These are phyloP conservation scores for Acer negundo DNA, from an alignment of 345 rosid genomes.

Conservation along the genomic window DNA sequence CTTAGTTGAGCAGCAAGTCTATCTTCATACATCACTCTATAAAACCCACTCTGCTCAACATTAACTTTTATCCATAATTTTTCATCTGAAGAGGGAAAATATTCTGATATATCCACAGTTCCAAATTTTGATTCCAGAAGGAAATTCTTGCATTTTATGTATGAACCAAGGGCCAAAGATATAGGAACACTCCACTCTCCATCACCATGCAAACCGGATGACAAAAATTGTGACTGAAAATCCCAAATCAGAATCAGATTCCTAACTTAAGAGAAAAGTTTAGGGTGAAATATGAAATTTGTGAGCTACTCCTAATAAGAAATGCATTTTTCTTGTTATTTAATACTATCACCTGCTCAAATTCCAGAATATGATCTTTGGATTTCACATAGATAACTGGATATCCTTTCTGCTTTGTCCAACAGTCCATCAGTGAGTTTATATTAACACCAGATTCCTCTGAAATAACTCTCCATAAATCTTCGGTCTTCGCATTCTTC, in stretches of 20 bases:
- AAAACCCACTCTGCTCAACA: conserved; percentile 47
- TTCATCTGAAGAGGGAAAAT: conserved; percentile 23
- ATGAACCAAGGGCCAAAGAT: conserved; percentile 35
- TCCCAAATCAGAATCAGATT: background rate
- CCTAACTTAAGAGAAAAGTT: background rate
- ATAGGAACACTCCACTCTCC: conserved; percentile 42
- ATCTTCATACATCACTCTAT: conserved; percentile 40
- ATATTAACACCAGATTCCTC: conserved; percentile 37
- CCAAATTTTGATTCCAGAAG: conserved; percentile 34
- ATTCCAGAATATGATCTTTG: conserved; percentile 29
- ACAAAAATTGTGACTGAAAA: conserved; percentile 36
- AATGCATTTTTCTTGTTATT: background rate
- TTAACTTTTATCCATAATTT: conserved; percentile 42
- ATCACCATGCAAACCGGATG: conserved; percentile 31
- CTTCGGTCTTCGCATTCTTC: background rate
- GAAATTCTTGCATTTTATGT: conserved; percentile 30
- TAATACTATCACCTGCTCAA: conserved; percentile 38
- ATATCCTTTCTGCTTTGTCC: conserved; percentile 51
- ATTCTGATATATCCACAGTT: conserved; percentile 32
- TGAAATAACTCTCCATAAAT: conserved; percentile 35
- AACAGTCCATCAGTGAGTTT: conserved; percentile 35
- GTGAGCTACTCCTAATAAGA: no score
- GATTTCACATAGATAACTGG: conserved; percentile 38
- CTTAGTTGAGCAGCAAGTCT: conserved; percentile 35
- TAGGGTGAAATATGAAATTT: no score